Base-by-base conservation (phyloP, 1,139 yeast genomes). In the Petasospora fabianii region DNA sequence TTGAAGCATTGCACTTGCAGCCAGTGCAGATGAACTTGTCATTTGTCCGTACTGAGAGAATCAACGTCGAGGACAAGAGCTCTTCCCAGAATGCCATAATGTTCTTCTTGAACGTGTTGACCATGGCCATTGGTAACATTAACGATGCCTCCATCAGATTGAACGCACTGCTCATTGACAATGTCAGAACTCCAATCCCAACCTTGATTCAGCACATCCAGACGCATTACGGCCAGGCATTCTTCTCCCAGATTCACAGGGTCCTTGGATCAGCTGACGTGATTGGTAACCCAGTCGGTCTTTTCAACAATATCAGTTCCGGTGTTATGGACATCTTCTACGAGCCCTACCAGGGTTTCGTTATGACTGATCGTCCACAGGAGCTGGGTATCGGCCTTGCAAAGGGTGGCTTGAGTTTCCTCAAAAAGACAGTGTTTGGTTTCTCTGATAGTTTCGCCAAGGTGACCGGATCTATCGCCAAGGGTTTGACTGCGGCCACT, bases 61-160 rank as follows among this genome's bases (percentile, higher is more conserved):
- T 84, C 24, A 81, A 82, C 58, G 75, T 75, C 33, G 77, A 72
- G 49, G 83, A 74, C 40, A 66, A 71, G 36, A 64, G 76, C 0
- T 67, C 75, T 1, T 68, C 86, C 1, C 80, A 76, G 41, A 84
- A 83, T 50, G 71, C 95, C 0, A 61, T 73, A 48, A 74, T 80
- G 73, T 84, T 83, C 61, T 80, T 88, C 54, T 72, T 86, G 51
- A 88, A 92, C 58, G 80, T 92, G 34, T 67, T 94, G 46, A 88
- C 97, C 0, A 90, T 90, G 97, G 96, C 98, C 0, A 78, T 94
- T 49, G 98, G 98, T 21, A 94, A 92, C 60, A 86, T 94, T 44
- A 90, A 92, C 56, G 97, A 92, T 62, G 98, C 99, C 0, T 98
- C 98, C 3, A 86, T 94, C 28, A 77, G 84, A 53, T 66, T 94